phyloP scores from a whole-genome alignment of 106 monocot species.

The Dendrobium catenatum region DNA sequence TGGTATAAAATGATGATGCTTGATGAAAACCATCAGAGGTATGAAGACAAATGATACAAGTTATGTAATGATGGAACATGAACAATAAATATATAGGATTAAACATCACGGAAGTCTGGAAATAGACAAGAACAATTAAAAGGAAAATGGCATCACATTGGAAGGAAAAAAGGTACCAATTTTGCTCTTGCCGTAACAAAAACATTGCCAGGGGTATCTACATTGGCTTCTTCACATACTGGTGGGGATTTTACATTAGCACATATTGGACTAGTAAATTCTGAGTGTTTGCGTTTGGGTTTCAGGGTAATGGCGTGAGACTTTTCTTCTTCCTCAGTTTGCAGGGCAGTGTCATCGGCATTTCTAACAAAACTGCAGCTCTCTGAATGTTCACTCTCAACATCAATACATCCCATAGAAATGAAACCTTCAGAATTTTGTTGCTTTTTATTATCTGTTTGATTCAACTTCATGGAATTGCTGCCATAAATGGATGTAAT shows the following conservation, averaged over 20 bases:
- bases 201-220: constrained; percentile 31
- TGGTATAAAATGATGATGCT: neutral
- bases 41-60: neutral
- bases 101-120: neutral
- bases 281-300: constrained; percentile 54
- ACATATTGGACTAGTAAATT: constrained; percentile 87
- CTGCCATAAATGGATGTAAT: constrained; percentile 53
- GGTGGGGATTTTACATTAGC: constrained; percentile 48
- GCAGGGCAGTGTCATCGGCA: constrained; percentile 3
- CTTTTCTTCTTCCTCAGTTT: constrained; percentile 49
- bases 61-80: neutral
- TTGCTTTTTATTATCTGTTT: constrained; percentile 26
- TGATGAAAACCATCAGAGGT: neutral
- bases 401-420: constrained; percentile 28
- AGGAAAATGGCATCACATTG: neutral
- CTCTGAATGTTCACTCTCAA: constrained; percentile 22
- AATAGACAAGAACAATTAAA: neutral
- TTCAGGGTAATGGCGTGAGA: constrained; percentile 18
- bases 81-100: neutral
- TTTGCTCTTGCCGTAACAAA: constrained; percentile 89
- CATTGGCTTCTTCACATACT: constrained; percentile 45
- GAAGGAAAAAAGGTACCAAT: constrained; percentile 45
- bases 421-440: constrained; percentile 20
- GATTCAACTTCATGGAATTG: constrained; percentile 29
- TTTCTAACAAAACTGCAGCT: constrained; percentile 14